Evolutionary conservation across 225 moss, liverwort and hornwort genomes (phyloP), one percentile per base, ranked within the genome.

Genomic region (Thuidium tamariscinum): DNA sequence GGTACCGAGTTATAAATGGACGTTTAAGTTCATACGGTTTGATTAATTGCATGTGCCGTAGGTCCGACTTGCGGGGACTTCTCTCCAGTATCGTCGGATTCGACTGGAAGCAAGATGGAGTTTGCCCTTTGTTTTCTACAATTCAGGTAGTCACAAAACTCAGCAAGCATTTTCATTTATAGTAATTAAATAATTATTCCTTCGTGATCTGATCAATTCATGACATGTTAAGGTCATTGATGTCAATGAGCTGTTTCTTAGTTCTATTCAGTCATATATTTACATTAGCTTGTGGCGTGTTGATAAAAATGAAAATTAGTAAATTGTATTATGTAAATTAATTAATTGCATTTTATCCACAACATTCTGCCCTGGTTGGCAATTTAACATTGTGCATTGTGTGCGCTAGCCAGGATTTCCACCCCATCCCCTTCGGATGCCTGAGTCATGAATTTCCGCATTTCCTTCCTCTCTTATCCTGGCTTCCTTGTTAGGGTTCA

Each of bases 51-150:
- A 10, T 46, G 46, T 30, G 30, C 17, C 30, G 17, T 72, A 72
- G 72, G 46, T 72, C 72, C 17, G 72, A 72, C 11, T 1, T 5
- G 46, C 46, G 72, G 30, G 72, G 72, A 44, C 2, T 71, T 9
- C 0, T 44, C 69, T 4, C 22, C 14, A 13, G 4, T 41, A 25
- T 7, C 0, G 2, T 5, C 0, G 25, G 13, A 7, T 1, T 14
- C 26, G 17, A 72, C 29, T 46, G 46, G 72, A 29, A 1, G 3
- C 72, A 11, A 29, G 18, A 72, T 17, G 72, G 72, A 72, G 46
- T 72, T 46, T 30, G 72, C 29, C 18, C 2, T 10, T 6, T 72
- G 17, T 46, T 72, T 72, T 46, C 72, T 46, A 11, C 29, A 72
- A 72, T 72, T 46, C 16, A 72, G 17, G 46, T 72, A 18, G 30